Base-by-base conservation (phyloP, 1,284 basidiomycete genomes). In the Puccinia horiana region DNA sequence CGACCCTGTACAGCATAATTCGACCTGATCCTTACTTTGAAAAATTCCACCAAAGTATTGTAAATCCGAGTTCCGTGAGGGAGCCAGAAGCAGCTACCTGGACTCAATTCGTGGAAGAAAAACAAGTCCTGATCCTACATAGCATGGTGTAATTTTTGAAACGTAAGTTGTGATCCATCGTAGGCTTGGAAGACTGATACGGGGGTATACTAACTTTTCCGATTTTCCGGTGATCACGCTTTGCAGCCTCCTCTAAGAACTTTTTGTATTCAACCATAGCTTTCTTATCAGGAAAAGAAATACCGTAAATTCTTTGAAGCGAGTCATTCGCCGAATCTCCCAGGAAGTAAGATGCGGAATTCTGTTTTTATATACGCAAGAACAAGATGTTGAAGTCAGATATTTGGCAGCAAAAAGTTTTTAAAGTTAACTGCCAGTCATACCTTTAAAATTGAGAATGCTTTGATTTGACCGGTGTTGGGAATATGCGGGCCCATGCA, bases 261-360 rank as follows among this genome's bases (percentile, higher is more conserved):
- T 91, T 91, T 89, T 99, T 99, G 91, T 99, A 96, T 85, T 98
- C 97, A 32, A 91, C 89, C 86, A 99, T 90, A 87, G 96, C 94
- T 88, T 98, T 98, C 88, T 94, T 93, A 88, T 98, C 96, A 0
- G 97, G 97, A 91, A 99, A 99, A 2, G 96, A 98, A 87, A 99
- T 96, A 82, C 97, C 97, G 88, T 99, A 99, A 83, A 99, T 92
- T 75, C 97, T 93, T 88, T 99, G 97, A 80, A 99, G 90, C 3
- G 94, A 94, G 86, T 98, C 97, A 87, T 98, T 98, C 86, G 91
- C 92, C 76, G 93, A 90, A 87, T 98, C 94, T 76, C 95, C 96
- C 32, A 99, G 91, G 91, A 99, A 99, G 89, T 98, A 99, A 4
- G 95, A 98, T 0, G 96, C 94, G 61, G 96, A 99, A 89, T 94